Conservation (phyloP, 257 asterid species). For the Nicotiana tabacum region DNA sequence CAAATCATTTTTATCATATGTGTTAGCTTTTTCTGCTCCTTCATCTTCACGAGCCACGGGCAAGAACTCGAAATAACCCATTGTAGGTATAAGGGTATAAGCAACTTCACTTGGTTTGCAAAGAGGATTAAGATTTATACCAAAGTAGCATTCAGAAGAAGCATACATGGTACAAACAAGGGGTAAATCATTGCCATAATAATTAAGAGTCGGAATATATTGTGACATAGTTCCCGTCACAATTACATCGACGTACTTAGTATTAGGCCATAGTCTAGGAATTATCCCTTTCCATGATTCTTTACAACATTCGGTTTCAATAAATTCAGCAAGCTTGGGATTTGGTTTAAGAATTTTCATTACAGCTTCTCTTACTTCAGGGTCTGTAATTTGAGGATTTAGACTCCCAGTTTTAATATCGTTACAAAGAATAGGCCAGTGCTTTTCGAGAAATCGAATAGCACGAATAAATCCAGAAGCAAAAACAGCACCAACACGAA, state of each 20-base stretch:
- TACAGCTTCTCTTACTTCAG: constrained; percentile 19
- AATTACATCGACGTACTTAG: constrained; percentile 15
- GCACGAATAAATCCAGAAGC: constrained; percentile 45
- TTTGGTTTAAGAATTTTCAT: constrained; percentile 26
- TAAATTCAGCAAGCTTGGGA: constrained; percentile 15
- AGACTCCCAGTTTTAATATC: constrained; percentile 28
- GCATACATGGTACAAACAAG: constrained; percentile 41
- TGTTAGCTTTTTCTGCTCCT: neutral
- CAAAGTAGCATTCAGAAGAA: constrained; percentile 42
- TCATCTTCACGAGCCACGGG: neutral
- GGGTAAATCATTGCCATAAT: constrained; percentile 36
- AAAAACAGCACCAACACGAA: constrained; percentile 41
- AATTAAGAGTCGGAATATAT: constrained; percentile 32
- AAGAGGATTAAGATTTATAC: constrained; percentile 25
- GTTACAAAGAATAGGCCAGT: constrained; percentile 29
- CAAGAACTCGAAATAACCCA: constrained; percentile 27
- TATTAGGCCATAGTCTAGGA: constrained; percentile 18
- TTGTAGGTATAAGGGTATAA: constrained; percentile 21
- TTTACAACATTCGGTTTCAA: constrained; percentile 10
- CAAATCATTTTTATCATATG: neutral
- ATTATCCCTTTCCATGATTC: constrained; percentile 20
- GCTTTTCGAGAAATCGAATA: constrained; percentile 27
- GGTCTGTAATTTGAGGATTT: constrained; percentile 26
- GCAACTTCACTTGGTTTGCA: constrained; percentile 22
- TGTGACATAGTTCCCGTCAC: constrained; percentile 25